phyloP scores from a whole-genome alignment of 805 yeast genomes.

The Danielozyma ontarioensis region DNA sequence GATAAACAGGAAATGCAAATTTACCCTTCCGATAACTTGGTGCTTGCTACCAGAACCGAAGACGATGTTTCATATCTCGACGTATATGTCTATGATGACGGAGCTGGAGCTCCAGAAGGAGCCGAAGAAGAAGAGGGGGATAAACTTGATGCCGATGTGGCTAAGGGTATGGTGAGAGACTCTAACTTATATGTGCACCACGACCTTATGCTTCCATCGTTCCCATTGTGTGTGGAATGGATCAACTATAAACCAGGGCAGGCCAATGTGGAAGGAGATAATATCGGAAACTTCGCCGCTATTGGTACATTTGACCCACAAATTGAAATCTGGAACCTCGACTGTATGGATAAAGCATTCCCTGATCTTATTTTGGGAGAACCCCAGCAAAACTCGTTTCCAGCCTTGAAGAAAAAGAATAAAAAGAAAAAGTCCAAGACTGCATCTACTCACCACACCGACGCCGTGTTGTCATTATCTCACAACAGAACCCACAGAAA shows the following conservation, averaged over 20 bases:
- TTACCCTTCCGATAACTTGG: slow-evolving; percentile 83
- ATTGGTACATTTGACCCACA: slow-evolving; percentile 96
- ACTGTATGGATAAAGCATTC: slow-evolving; percentile 86
- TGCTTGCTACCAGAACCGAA: slow-evolving; percentile 90
- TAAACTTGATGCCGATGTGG: slow-evolving; percentile 64
- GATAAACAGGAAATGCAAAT: slow-evolving; percentile 82
- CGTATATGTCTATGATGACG: slow-evolving; percentile 91
- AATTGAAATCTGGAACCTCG: slow-evolving; percentile 95
- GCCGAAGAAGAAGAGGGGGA: slow-evolving; percentile 66
- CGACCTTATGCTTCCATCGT: slow-evolving; percentile 93
- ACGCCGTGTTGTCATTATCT: slow-evolving; percentile 83
- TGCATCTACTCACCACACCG: slow-evolving; percentile 77
- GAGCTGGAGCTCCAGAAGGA: slow-evolving; percentile 75
- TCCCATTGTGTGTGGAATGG: slow-evolving; percentile 97
- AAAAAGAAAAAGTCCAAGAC: slow-evolving; percentile 45
- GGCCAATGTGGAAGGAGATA: slow-evolving; percentile 29
- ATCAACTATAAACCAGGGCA: slow-evolving; percentile 65
- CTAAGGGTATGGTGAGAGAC: slow-evolving; percentile 67
- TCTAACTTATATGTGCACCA: slow-evolving; percentile 87
- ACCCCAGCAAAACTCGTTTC: slow-evolving; percentile 41
- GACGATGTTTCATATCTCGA: slow-evolving; percentile 91
- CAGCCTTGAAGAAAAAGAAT: slow-evolving; percentile 37
- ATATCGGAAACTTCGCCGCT: slow-evolving; percentile 88
- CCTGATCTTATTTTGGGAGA: slow-evolving; percentile 93
- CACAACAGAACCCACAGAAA: slow-evolving; percentile 79